Evolutionary conservation across 768 basidiomycete genomes (phyloP), one percentile per base, ranked within the genome.

Genomic region (Lentinula aciculospora): DNA sequence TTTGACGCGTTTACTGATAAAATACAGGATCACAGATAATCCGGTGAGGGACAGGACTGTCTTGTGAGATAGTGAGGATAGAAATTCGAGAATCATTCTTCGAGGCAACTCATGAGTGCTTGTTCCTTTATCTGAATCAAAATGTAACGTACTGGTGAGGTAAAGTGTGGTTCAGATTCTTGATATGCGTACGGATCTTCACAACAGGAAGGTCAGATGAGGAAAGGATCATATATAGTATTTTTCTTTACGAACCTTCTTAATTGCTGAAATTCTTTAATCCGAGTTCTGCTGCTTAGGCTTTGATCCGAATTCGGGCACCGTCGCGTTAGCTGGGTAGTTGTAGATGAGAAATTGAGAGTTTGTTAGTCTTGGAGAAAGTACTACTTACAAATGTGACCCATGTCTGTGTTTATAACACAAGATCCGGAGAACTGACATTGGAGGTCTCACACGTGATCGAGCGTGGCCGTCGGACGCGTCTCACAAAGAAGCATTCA

Each of bases 81-180:
- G 34, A 36, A 53, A 25, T 53, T 53, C 51, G 17, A 53, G 51
- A 17, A 53, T 53, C 51, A 53, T 53, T 37, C 36, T 53, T 32
- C 13, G 9, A 13, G 32, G 21, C 15, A 17, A 8, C 13, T 36
- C 13, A 3, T 39, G 32, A 50, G 49, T 23, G 9, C 4, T 29
- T 13, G 32, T 21, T 28, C 29, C 21, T 50, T 34, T 31, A 36
- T 50, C 3, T 17, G 12, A 7, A 34, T n/a, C 17, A 19, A 23
- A 21, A 50, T 3, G 17, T 34, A 21, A 50, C 49, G 32, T 50
- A 50, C 31, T 50, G 10, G 49, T 31, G 49, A 50, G 29, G 49
- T 50, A 50, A 48, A 21, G 23, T 25, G 19, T 25, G 37, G 37
- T 39, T n/a, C 13, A 39, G 13, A 21, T 21, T 9, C 21, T 44